Percentiles rank a stretch among this genome's conserved stretches.
Conservation (phyloP, 345 rosid genomes). For the Salix suchowensis region DNA sequence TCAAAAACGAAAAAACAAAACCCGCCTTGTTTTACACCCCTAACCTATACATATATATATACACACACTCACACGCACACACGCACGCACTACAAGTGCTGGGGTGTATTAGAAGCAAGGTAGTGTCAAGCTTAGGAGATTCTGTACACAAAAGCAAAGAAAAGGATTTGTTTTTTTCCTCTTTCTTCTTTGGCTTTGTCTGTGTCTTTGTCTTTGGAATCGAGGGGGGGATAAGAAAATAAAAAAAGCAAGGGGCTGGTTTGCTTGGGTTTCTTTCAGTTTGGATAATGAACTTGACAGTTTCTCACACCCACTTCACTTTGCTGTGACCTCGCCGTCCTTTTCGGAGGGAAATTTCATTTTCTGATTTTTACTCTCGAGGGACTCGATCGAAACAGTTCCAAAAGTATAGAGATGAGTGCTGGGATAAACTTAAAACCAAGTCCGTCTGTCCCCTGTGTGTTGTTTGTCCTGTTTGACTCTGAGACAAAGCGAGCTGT, state of each 20-base stretch:
- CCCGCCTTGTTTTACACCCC: background rate
- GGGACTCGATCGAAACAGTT: background rate
- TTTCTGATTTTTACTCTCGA: background rate
- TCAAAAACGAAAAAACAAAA: background rate
- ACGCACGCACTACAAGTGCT: no score
- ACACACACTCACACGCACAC: no score
- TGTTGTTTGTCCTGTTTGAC: background rate
- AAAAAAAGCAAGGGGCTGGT: background rate
- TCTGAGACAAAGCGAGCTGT: no score
- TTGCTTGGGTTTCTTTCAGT: background rate
- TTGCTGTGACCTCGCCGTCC: background rate
- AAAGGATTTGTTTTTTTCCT: background rate
- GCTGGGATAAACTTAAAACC: background rate
- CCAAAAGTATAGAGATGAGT: background rate
- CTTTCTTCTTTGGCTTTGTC: no score
- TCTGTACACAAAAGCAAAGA: slow-evolving; percentile 1
- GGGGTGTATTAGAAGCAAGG: background rate
- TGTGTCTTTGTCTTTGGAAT: slow-evolving; percentile 5
- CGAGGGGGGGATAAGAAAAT: background rate
- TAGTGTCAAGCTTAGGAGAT: slow-evolving; percentile 15
- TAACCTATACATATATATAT: no score
- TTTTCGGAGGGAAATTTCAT: slow-evolving; percentile 8
- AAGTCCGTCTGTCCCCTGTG: background rate
- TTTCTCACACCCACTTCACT: background rate
- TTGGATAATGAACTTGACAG: background rate